Percentiles rank a stretch among this genome's conserved stretches.
These are phyloP conservation scores for Bipolaris victoriae DNA, from an alignment of 2,329 filamentous ascomycete genomes.

Conservation along the genomic window DNA sequence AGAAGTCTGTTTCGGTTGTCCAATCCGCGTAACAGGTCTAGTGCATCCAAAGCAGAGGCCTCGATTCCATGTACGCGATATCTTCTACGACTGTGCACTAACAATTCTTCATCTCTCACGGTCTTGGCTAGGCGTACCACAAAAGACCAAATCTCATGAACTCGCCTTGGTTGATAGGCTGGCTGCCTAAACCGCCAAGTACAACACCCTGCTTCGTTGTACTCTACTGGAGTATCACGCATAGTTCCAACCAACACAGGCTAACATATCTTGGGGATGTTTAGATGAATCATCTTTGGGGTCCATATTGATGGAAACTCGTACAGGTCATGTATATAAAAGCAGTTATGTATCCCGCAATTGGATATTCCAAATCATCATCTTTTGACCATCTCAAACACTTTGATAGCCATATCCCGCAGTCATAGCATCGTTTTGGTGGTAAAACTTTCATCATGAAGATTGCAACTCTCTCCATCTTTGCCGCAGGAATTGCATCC, in stretches of 20 bases:
- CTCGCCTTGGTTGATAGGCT: no score
- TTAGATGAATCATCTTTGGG: no score
- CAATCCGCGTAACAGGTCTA: neutral
- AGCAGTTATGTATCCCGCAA: no score
- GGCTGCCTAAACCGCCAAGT: no score
- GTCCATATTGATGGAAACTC: no score
- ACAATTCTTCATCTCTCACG: neutral
- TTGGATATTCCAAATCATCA: neutral
- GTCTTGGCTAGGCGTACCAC: neutral
- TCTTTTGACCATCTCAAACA: neutral
- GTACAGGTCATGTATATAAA: no score
- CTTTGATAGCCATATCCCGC: neutral
- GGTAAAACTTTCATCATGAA: neutral
- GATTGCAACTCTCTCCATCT: neutral
- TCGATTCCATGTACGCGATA: neutral
- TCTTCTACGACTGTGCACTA: no score
- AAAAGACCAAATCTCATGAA: neutral
- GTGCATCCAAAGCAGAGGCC: neutral
- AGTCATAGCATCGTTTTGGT: neutral
- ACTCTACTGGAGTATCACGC: no score
- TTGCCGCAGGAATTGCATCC: neutral
- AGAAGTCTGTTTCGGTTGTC: neutral
- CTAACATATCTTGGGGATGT: no score
- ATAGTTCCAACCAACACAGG: no score
- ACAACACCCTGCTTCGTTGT: no score